Conservation (phyloP, 2,329 filamentous ascomycete species). For the Pseudohalonectria lignicola region DNA sequence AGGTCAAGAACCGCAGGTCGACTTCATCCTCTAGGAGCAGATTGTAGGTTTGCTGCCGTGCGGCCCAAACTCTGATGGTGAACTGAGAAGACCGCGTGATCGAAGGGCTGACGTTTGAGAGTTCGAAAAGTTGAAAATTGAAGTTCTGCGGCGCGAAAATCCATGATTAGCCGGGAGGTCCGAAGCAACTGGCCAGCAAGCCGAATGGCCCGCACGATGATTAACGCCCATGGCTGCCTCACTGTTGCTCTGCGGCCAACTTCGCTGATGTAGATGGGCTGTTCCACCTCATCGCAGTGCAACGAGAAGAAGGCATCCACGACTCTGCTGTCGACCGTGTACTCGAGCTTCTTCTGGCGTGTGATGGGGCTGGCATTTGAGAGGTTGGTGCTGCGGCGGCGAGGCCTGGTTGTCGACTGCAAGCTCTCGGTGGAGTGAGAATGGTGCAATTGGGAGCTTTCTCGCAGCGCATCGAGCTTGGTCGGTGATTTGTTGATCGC, state of each 20-base stretch:
- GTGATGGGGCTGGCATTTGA: slow-evolving; percentile 31
- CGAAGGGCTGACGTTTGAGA: slow-evolving; percentile 48
- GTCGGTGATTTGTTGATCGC: slow-evolving; percentile 58
- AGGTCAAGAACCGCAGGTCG: slow-evolving; percentile 64
- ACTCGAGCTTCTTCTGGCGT: slow-evolving; percentile 67
- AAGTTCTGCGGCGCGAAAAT: slow-evolving; percentile 62
- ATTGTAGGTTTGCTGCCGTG: slow-evolving; percentile 38
- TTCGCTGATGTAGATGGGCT: slow-evolving; percentile 88
- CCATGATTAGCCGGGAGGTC: too few relatives aligned
- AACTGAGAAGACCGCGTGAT: slow-evolving; percentile 57
- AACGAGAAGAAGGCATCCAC: slow-evolving; percentile 86
- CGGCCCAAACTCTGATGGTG: slow-evolving; percentile 66
- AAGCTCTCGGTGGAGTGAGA: slow-evolving; percentile 41
- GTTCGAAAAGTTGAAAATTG: slow-evolving; percentile 76
- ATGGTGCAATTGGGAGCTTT: slow-evolving; percentile 37
- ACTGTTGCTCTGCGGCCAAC: slow-evolving; percentile 64
- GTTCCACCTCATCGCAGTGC: slow-evolving; percentile 53
- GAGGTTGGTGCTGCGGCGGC: slow-evolving; percentile 38
- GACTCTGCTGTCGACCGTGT: slow-evolving; percentile 58
- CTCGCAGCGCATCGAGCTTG: slow-evolving; percentile 47
- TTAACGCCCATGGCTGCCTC: slow-evolving; percentile 6
- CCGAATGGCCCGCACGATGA: background rate
- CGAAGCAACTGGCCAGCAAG: too few relatives aligned
- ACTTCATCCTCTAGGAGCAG: slow-evolving; percentile 64
- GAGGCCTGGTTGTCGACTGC: slow-evolving; percentile 6